Conservation (phyloP, 768 basidiomycete genomes). For the Pisolithus albus region DNA sequence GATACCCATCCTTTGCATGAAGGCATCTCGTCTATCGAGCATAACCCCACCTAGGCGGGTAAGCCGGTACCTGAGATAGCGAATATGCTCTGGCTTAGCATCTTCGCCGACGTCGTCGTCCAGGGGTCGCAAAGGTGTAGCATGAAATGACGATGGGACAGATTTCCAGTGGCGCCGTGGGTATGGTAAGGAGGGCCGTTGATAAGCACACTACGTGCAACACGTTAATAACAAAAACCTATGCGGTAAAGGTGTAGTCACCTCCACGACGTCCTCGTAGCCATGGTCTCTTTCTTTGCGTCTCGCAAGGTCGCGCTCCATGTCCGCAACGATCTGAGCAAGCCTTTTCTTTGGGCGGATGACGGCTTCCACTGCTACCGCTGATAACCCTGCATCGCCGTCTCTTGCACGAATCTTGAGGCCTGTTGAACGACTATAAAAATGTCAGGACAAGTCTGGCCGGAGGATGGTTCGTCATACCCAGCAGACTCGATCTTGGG, state of each 20-base stretch:
- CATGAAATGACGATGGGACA: constrained; percentile 35
- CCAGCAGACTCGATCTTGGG: constrained; percentile 31
- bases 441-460: not conserved
- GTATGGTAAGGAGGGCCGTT: constrained; percentile 51
- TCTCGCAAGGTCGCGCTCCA: constrained; percentile 54
- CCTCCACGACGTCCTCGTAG: constrained; percentile 87
- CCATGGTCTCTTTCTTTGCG: constrained; percentile 71
- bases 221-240: constrained; percentile 3
- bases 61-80: constrained; percentile 56
- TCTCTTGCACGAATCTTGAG: constrained; percentile 50
- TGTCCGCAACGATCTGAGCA: constrained; percentile 42
- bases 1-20: constrained; percentile 20
- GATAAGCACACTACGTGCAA: constrained; percentile 56
- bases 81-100: constrained; percentile 18
- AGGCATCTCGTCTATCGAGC: constrained; percentile 59
- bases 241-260: constrained; percentile 27
- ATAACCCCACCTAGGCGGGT: constrained; percentile 79
- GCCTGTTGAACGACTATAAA: constrained; percentile 38
- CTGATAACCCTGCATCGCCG: constrained; percentile 32
- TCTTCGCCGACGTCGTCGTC: constrained; percentile 14
- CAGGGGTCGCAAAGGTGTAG: constrained; percentile 23
- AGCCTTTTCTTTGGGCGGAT: constrained; percentile 64
- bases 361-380: constrained; percentile 38
- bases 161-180: constrained; percentile 64
- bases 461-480: constrained; percentile 7